Conservation (phyloP, 148 eudicot genomes). For the Linanthus parryae region DNA sequence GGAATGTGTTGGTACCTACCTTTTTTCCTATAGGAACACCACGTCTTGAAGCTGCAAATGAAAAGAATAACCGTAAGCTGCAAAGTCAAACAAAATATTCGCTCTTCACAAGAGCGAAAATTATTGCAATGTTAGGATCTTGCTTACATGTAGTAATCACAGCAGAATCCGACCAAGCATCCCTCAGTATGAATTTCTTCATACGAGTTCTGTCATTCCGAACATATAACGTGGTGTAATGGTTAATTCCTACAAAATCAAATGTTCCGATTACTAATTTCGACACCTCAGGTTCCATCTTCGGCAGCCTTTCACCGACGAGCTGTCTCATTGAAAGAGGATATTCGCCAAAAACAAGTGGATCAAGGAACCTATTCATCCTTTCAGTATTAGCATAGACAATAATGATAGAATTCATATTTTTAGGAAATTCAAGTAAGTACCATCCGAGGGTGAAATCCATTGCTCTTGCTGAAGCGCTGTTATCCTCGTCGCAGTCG, state of each 20-base stretch:
- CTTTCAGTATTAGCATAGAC: too few species aligned
- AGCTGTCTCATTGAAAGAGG: slow-evolving; percentile 74
- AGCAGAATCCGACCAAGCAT: slow-evolving; percentile 70
- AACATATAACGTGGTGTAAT: slow-evolving; percentile 80
- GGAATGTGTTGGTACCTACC: slow-evolving; percentile 38
- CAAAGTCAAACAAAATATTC: background rate
- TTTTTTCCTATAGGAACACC: slow-evolving; percentile 84
- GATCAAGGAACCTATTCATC: slow-evolving; percentile 88
- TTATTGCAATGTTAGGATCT: too few species aligned
- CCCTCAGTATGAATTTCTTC: slow-evolving; percentile 57
- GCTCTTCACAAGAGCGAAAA: background rate
- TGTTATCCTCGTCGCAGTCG: slow-evolving; percentile 51
- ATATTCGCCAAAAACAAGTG: slow-evolving; percentile 71
- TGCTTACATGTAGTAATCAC: slow-evolving; percentile 72
- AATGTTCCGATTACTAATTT: slow-evolving; percentile 42
- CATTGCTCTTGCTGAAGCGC: slow-evolving; percentile 79
- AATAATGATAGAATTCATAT: too few species aligned
- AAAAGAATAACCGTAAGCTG: slow-evolving; percentile 14
- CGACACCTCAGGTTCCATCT: slow-evolving; percentile 41
- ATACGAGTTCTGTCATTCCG: slow-evolving; percentile 70
- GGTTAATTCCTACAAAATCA: slow-evolving; percentile 88
- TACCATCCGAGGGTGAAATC: slow-evolving; percentile 92
- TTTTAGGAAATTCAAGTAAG: too few species aligned
- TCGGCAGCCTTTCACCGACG: slow-evolving; percentile 69
- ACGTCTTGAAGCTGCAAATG: slow-evolving; percentile 46